Evolutionary conservation across 1,139 yeast genomes (phyloP), one percentile per base, ranked within the genome.

Genomic region (Kazachstania sp.): DNA sequence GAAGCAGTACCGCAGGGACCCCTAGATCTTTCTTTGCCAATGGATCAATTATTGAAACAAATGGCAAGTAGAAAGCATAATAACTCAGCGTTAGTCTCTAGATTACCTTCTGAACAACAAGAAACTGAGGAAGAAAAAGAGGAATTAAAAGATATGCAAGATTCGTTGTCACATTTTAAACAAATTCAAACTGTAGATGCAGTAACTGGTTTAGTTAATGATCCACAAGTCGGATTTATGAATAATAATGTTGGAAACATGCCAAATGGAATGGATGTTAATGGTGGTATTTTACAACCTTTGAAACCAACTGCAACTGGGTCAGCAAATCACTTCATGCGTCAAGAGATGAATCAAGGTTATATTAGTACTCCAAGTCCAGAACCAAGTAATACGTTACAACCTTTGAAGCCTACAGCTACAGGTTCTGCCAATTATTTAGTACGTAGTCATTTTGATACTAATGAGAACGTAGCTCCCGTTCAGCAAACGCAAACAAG

Each of bases 71-170:
- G 56, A 39, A 61, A 54, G 54, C 55, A 52, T 54, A 59, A 46
- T 23, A 58, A 55, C 45, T 49, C 54, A 15, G 61, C 64, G 2
- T 45, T 63, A 26, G 62, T 63, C 13, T 59, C 64, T 4, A 49
- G 51, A 18, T 48, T 59, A 35, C 61, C 65, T 2, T 57, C 55
- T 37, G 58, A 62, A 34, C 64, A 60, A 49, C 63, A 57, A 43
- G 69, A 61, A 51, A 64, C 64, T 3, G 62, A 65, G 35, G 67
- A 66, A 43, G 71, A 68, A 28, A 77, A 71, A 45, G 82, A 80
- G 56, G 82, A 78, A 18, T 66, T 82, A 23, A 73, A 74, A 49
- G 90, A 81, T 51, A 80, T 82, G 81, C 80, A 74, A 53, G 79
- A 81, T 9, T 81, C 83, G 31, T 73, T 81, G 43, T 78, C 78